Evolutionary conservation across 176 grass and related monocot genomes (phyloP).

Genomic region (Oryza meridionalis): DNA sequence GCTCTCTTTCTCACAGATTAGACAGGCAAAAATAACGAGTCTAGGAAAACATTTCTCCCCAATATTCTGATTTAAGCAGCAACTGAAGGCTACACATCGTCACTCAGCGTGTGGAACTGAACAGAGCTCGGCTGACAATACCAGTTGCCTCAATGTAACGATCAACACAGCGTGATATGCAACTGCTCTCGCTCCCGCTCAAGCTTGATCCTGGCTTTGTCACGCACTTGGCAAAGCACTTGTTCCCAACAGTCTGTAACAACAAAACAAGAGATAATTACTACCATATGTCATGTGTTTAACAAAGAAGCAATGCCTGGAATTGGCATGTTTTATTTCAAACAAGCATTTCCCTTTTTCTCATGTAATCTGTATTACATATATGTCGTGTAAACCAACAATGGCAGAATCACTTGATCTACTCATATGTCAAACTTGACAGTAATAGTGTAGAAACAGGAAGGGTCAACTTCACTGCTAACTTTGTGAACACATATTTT

Average conservation of each 20-base stretch:
- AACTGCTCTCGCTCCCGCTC: conserved; percentile 81
- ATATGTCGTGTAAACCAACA: neutral
- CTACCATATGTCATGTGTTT: neutral
- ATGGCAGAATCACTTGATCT: neutral
- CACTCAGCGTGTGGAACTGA: conserved; percentile 57
- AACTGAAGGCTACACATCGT: neutral
- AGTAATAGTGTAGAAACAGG: neutral
- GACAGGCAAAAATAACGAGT: neutral
- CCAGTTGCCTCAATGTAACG: conserved; percentile 85
- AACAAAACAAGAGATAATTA: neutral
- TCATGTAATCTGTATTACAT: neutral
- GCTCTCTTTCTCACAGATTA: neutral
- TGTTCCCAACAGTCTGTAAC: conserved; percentile 76
- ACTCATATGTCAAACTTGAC: neutral
- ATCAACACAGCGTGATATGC: conserved; percentile 84
- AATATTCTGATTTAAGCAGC: neutral
- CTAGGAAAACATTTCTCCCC: neutral
- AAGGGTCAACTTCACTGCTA: neutral
- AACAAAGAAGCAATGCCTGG: neutral
- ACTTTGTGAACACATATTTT: neutral
- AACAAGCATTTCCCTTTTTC: neutral
- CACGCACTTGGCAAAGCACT: conserved; percentile 90
- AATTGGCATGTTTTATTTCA: neutral
- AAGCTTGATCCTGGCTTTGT: conserved; percentile 87
- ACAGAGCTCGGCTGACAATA: conserved; percentile 63